These are phyloP conservation scores for Lasiodiplodia citricola DNA, from an alignment of 2,329 filamentous ascomycete species.

Conservation along the genomic window DNA sequence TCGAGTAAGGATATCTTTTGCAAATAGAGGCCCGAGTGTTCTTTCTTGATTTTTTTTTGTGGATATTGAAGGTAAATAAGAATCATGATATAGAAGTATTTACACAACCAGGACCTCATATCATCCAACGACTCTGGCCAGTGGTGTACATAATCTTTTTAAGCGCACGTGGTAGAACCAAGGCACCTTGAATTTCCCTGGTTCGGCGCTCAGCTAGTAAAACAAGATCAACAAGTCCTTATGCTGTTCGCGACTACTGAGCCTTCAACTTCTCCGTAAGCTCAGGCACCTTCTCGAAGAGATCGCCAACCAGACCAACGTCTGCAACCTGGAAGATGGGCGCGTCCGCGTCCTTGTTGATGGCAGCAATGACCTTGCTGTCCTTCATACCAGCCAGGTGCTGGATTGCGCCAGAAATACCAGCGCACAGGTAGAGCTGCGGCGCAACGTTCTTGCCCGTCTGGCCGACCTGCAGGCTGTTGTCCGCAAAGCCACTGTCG, in stretches of 20 bases:
- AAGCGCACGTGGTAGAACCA: not conserved
- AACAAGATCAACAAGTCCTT: not conserved
- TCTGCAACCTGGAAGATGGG: slow-evolving; percentile 99
- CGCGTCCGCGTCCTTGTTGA: slow-evolving; percentile 97
- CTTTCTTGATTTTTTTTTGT: not conserved
- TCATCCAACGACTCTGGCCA: not conserved
- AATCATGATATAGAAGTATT: slow-evolving; percentile 13
- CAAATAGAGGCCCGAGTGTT: not conserved
- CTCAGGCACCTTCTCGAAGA: slow-evolving; percentile 95
- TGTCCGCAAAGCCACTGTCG: slow-evolving; percentile 96
- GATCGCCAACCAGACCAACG: slow-evolving; percentile 90
- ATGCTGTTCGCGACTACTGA: slow-evolving; percentile 34
- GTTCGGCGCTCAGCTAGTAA: not conserved
- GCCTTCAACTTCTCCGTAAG: slow-evolving; percentile 90
- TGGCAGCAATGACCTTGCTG: slow-evolving; percentile 98
- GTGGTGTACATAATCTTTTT: not conserved
- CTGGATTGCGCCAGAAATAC: slow-evolving; percentile 96
- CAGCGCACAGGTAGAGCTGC: slow-evolving; percentile 91
- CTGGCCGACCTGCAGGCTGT: slow-evolving; percentile 97
- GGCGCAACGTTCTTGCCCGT: slow-evolving; percentile 98
- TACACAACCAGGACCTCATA: not conserved
- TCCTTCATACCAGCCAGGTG: slow-evolving; percentile 99
- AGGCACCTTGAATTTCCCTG: not conserved
- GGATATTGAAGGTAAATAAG: not conserved
- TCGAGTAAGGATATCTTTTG: not conserved